phyloP scores from a whole-genome alignment of 768 basidiomycete genomes.

The Suillus placidus region DNA sequence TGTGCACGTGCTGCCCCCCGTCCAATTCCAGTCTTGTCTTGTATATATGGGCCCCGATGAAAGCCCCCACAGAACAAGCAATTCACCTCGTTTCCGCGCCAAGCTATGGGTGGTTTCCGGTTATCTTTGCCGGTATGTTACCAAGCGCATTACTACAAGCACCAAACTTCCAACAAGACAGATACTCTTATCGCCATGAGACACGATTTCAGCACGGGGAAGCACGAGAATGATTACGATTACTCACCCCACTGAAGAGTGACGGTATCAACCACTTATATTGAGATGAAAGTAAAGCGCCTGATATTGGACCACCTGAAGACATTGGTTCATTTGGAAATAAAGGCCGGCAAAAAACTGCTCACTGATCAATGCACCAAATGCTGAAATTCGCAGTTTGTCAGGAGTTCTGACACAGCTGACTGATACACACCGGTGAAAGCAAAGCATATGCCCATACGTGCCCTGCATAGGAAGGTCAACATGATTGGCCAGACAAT shows the following conservation, averaged over 20 bases:
- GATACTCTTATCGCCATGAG: not conserved
- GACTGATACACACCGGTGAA: constrained; percentile 38
- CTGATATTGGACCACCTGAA: constrained; percentile 58
- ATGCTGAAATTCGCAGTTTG: constrained; percentile 16
- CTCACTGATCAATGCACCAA: constrained; percentile 26
- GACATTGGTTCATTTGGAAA: constrained; percentile 33
- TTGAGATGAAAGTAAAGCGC: constrained; percentile 51
- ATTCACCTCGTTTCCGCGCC: not conserved
- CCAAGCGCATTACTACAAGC: not conserved
- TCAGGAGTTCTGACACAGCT: not conserved
- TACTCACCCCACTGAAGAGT: constrained; percentile 50
- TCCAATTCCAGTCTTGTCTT: not conserved
- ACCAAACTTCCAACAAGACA: not conserved
- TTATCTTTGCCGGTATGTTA: not conserved
- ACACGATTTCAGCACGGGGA: not conserved
- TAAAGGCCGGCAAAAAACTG: not conserved
- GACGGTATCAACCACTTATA: constrained; percentile 63
- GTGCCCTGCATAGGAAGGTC: constrained; percentile 18
- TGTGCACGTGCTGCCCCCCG: no score
- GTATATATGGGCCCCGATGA: not conserved
- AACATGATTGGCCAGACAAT: not conserved
- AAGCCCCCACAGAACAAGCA: not conserved
- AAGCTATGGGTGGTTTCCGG: not conserved
- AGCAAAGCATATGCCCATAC: constrained; percentile 53
- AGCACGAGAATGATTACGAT: not conserved